A percentile compares a stretch with the other conserved stretches of the same genome.
These are phyloP conservation scores for Ophiostoma tasmaniense DNA, from an alignment of 2,329 filamentous ascomycete species.

Conservation along the genomic window DNA sequence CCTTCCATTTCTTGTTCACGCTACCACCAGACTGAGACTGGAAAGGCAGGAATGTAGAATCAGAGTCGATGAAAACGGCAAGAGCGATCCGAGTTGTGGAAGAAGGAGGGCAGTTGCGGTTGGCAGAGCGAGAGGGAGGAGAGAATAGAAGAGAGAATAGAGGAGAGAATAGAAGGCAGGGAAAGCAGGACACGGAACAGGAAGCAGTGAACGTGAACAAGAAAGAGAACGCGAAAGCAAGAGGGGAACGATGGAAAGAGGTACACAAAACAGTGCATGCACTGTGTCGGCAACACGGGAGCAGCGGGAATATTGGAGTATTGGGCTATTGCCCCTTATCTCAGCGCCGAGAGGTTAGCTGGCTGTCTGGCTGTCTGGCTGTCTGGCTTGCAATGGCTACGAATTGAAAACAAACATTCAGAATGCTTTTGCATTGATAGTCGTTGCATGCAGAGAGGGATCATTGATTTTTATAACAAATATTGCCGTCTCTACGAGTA, in stretches of 20 bases:
- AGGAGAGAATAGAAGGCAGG: not conserved
- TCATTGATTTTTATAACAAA: not conserved
- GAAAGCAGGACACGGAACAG: not conserved
- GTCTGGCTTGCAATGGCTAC: too few relatives aligned
- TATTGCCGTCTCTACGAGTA: not conserved
- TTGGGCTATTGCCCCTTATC: slow-evolving; percentile 1
- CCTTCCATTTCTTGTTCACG: not conserved
- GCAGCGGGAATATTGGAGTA: slow-evolving; percentile 1
- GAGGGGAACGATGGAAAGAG: slow-evolving; percentile 3
- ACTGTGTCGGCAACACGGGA: not conserved
- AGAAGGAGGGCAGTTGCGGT: too few relatives aligned
- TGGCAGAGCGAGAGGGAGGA: not conserved
- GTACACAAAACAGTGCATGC: not conserved
- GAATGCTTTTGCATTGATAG: too few relatives aligned
- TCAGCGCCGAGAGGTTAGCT: not conserved
- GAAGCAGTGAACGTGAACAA: not conserved
- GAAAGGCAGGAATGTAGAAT: not conserved
- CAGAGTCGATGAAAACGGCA: not conserved
- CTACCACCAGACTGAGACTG: not conserved
- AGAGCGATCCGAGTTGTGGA: not conserved
- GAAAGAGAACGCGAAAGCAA: not conserved
- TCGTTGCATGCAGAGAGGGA: too few relatives aligned
- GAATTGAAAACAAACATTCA: too few relatives aligned
- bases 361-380: too few relatives aligned
- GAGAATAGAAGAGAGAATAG: not conserved